These are phyloP conservation scores for Lasiosphaeria miniovina DNA, from an alignment of 495 filamentous ascomycete species.

Conservation along the genomic window DNA sequence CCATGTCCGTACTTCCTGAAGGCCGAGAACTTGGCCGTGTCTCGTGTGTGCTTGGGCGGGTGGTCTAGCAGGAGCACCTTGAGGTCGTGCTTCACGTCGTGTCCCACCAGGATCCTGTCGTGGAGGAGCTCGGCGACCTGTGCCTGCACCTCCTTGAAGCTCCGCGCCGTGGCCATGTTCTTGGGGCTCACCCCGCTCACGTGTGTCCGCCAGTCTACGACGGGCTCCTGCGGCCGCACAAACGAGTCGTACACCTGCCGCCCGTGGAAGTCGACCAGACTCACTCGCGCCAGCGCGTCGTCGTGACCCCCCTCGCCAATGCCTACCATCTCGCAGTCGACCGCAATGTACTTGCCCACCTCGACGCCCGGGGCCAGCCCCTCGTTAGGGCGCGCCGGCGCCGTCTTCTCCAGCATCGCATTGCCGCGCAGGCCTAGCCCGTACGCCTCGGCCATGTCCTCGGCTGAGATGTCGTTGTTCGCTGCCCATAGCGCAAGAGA, in stretches of 20 bases:
- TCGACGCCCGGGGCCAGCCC: constrained; percentile 47
- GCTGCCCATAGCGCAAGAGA: constrained; percentile 44
- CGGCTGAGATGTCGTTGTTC: constrained; percentile 60
- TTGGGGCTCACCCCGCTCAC: constrained; percentile 74
- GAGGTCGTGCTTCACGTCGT: constrained; percentile 86
- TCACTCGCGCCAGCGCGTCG: constrained; percentile 75
- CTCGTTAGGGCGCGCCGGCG: constrained; percentile 42
- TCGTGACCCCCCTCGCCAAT: constrained; percentile 67
- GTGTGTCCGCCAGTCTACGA: constrained; percentile 85
- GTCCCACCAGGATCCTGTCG: constrained; percentile 76
- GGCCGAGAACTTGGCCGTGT: constrained; percentile 73
- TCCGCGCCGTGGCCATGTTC: constrained; percentile 63
- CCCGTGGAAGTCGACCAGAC: constrained; percentile 88
- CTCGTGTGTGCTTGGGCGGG: constrained; percentile 70
- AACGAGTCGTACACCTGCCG: constrained; percentile 88
- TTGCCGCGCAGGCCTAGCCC: constrained; percentile 37
- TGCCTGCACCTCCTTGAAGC: constrained; percentile 70
- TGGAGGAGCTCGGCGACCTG: constrained; percentile 69
- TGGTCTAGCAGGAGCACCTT: constrained; percentile 72
- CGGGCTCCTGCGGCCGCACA: constrained; percentile 69
- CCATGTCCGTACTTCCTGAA: constrained; percentile 75
- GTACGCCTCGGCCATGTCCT: constrained; percentile 61
- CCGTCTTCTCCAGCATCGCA: constrained; percentile 20
- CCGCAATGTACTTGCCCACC: constrained; percentile 76
- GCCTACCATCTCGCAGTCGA: constrained; percentile 99